phyloP scores from a whole-genome alignment of 768 basidiomycete genomes.

The Podaxis sp. region DNA sequence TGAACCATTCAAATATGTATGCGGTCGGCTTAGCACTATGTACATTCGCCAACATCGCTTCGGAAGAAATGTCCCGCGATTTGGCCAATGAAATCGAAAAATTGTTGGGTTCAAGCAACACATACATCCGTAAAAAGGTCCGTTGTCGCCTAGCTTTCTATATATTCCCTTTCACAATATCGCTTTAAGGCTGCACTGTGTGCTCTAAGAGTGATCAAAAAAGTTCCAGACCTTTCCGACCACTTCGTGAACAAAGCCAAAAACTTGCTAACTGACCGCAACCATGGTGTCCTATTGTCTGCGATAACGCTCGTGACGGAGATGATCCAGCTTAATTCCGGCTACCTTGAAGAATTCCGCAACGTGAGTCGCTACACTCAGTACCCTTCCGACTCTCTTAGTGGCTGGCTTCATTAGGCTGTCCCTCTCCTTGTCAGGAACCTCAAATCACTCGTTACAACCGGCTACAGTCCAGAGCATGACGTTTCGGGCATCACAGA shows the following conservation, averaged over 20 bases:
- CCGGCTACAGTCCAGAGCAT: conserved; percentile 97
- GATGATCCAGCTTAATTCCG: conserved; percentile 81
- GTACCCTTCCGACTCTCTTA: background rate
- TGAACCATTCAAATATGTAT: conserved; percentile 99
- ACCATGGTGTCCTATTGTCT: conserved; percentile 94
- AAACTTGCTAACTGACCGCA: conserved; percentile 89
- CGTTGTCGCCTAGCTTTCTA: conserved; percentile 17
- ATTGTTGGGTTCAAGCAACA: conserved; percentile 93
- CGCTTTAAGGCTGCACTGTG: conserved; percentile 82
- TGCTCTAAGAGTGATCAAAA: conserved; percentile 90
- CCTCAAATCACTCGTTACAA: conserved; percentile 91
- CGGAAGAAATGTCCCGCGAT: conserved; percentile 99
- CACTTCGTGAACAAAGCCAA: conserved; percentile 89
- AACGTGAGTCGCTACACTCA: conserved; percentile 53
- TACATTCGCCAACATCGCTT: conserved; percentile 98
- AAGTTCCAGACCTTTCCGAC: conserved; percentile 93
- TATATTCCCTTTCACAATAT: conserved; percentile 11
- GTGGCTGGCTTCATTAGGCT: conserved; percentile 46
- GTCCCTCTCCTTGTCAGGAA: conserved; percentile 93
- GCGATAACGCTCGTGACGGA: conserved; percentile 93
- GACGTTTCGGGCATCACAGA: conserved; percentile 99
- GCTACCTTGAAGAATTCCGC: conserved; percentile 80
- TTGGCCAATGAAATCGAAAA: conserved; percentile 98
- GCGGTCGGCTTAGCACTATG: conserved; percentile 95
- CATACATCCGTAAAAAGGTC: conserved; percentile 99